phyloP scores from a whole-genome alignment of 1,284 basidiomycete species.

The Rhodotorula sp. region DNA sequence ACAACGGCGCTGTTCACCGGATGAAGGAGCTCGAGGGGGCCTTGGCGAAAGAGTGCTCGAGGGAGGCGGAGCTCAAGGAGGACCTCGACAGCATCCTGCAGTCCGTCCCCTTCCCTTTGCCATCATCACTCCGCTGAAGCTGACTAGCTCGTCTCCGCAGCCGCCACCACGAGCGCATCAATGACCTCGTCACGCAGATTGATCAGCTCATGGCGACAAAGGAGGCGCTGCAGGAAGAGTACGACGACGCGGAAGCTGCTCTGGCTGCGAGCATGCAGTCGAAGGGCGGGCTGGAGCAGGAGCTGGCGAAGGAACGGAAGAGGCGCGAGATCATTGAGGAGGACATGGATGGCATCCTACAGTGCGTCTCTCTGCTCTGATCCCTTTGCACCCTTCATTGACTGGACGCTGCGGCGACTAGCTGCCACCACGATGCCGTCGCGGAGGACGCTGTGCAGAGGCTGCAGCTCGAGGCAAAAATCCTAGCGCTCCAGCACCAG shows the following conservation, averaged over 20 bases:
- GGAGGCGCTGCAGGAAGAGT: too few relatives aligned
- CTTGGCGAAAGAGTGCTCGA: background rate
- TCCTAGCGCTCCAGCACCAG: background rate
- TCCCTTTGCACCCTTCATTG: background rate
- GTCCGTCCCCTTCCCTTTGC: background rate
- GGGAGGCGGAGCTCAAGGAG: background rate
- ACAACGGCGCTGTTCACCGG: background rate
- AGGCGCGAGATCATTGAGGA: background rate
- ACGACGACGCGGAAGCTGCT: too few relatives aligned
- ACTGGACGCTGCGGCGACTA: background rate
- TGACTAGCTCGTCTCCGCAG: too few relatives aligned
- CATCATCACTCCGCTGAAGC: too few relatives aligned
- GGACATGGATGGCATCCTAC: background rate
- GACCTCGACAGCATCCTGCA: background rate
- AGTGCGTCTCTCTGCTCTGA: background rate
- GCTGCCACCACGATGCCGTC: background rate
- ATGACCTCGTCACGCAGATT: too few relatives aligned
- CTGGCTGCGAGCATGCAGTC: too few relatives aligned
- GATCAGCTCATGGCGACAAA: too few relatives aligned
- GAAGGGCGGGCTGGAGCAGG: too few relatives aligned
- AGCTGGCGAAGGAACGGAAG: background rate
- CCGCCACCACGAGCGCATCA: too few relatives aligned
- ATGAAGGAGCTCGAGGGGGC: background rate
- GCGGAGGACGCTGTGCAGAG: background rate
- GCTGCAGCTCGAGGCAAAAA: background rate